Evolutionary conservation across 1,284 basidiomycete species (phyloP), one percentile per base, ranked within the genome.

Genomic region (Microbotryum intermedium): DNA sequence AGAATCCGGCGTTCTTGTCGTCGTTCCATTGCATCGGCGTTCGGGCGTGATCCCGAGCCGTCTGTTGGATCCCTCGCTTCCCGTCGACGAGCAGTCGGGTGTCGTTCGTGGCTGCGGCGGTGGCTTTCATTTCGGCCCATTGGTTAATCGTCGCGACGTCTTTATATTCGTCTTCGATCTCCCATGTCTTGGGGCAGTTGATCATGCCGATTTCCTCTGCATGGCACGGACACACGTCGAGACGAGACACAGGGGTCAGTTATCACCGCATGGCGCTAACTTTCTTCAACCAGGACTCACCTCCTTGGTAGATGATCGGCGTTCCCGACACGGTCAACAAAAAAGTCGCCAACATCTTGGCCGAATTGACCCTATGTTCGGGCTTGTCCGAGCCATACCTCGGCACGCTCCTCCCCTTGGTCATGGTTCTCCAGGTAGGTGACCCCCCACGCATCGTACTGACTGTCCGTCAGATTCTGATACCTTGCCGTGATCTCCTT

Each of bases 1-100:
- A 82, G 73, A 88, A 88, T 1, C 87, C 86, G 0, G 78, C 84
- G 59, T 87, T 77, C 6, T 74, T 39, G 34, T 39, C 34, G 34
- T 39, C 34, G 59, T 83, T 77, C 86, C 87, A 88, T 82, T 86
- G 65, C 76, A 86, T 80, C 2, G 85, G 85, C 2, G 81, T 80
- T 0, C 86, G 79, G 2, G 83, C 79, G 72, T 88, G 83, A 72
- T 88, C 87, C 26, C 87, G 77, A 0, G 84, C 84, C 59, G 85
- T 83, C 62, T 77, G 78, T 70, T 81, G 79, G 66, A 85, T 79
- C 11, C 75, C 76, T 30, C 81, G 79, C 42, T 83, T 68, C 0
- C 85, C 71, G 67, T 44, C 50, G 29, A 84, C 83, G 7, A 76
- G 75, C 80, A 84, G 84, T 52, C 83, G 80, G 3, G 80, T 76